Evolutionary conservation across 2,329 filamentous ascomycete genomes (phyloP).

Genomic region (Fusarium hostae): DNA sequence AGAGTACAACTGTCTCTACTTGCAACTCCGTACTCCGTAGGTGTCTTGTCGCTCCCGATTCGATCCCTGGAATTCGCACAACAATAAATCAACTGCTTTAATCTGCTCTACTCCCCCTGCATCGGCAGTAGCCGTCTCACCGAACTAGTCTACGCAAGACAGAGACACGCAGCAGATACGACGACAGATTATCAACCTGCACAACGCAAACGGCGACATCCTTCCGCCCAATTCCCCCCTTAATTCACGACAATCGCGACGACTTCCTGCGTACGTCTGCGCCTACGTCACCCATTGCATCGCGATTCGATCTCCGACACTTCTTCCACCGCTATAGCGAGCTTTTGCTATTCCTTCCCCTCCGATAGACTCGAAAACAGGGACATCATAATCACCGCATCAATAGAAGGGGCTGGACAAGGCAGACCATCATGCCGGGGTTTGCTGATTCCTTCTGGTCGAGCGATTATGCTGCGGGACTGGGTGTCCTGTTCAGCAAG

Average conservation of each 20-base stretch:
- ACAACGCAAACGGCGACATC: conserved; percentile 21
- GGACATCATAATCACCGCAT: conserved; percentile 16
- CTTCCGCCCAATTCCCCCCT: conserved; percentile 13
- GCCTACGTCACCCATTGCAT: conserved; percentile 6
- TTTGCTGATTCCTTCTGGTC: conserved; percentile 99
- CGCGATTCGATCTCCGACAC: conserved; percentile 21
- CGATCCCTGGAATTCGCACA: conserved; percentile 28
- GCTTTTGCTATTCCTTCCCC: conserved; percentile 21
- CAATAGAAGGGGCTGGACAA: conserved; percentile 41
- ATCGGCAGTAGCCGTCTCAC: conserved; percentile 39
- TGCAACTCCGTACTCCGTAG: conserved; percentile 9
- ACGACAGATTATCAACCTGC: conserved; percentile 18
- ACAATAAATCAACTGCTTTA: conserved; percentile 27
- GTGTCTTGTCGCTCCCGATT: conserved; percentile 12
- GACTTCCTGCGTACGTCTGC: conserved; percentile 19
- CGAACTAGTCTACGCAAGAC: conserved; percentile 38
- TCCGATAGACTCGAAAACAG: conserved; percentile 17
- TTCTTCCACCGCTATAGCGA: conserved; percentile 18
- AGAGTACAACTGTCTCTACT: conserved; percentile 6
- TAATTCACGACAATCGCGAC: conserved; percentile 29
- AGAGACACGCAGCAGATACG: conserved; percentile 43
- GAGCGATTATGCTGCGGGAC: conserved; percentile 91
- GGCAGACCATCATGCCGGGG: conserved; percentile 73
- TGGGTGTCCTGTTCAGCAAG: conserved; percentile 95
- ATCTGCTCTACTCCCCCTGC: conserved; percentile 38